Base-by-base conservation (phyloP, 345 rosid species). In the Euphorbia peplus region DNA sequence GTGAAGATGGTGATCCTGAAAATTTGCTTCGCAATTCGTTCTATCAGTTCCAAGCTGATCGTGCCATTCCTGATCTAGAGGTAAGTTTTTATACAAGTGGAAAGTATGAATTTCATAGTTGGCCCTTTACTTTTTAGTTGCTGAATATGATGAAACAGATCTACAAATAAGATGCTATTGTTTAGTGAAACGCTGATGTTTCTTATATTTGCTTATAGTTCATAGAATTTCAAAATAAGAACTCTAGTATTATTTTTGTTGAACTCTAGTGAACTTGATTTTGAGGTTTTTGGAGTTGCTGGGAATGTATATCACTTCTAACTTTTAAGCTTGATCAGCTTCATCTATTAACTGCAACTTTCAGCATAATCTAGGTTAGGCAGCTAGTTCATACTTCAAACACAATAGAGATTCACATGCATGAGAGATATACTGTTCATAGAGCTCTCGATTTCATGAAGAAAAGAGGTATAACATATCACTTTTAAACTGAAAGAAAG, bases 1-100 rank as follows among this genome's bases (percentile, higher is more conserved):
- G 83, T 82, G 99, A 95, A 87, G 99, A 95, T 55, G 95, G 95
- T 53, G 80, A 91, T 82, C 97, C 97, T 70, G 99, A 95, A 83
- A 91, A 90, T 81, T 83, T 95, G 85, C 89, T 95, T 29, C 93
- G 97, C 37, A 84, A 95, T 79, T 95, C 99, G 8, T 91, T 95
- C 85, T 95, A 85, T 81, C 99, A 95, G 81, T 95, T 95, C 76
- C 99, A 95, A 83, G 95, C 97, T 50, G 97, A 95, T 64, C 95
- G 88, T 66, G 84, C 92, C 54, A 85, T 95, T 58, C 99, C 99
- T 72, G 91, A 83, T 78, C 88, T 95, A 61, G 87, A 88, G 99
- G 99, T 95, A 37, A 69, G 87, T 80, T 37, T 59, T 65, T 19
- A 7, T 46, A 50, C 55, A 67, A 37, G 48, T 52, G 16, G 19